Evolutionary conservation across 1,284 basidiomycete species (phyloP).

Genomic region (Pyrrhoderma noxium): DNA sequence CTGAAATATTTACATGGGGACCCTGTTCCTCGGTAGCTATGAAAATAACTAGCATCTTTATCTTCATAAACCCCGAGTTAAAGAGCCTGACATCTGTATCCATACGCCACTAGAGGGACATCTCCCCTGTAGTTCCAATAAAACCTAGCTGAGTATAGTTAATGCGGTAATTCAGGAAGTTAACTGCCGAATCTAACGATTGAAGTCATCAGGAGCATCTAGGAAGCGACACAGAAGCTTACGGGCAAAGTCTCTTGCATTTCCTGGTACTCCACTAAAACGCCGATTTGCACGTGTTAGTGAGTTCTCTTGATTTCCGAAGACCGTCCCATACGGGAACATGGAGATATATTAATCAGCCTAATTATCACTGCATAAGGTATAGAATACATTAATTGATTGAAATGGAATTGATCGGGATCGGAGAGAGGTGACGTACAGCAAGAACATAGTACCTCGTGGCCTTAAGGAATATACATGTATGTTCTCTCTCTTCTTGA

Average conservation of each 20-base stretch:
- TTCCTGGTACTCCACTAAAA: constrained; percentile 19
- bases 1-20: constrained; percentile 7
- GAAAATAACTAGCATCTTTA: neutral
- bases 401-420: neutral
- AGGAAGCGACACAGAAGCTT: constrained; percentile 21
- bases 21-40: constrained; percentile 2
- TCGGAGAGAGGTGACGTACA: constrained; percentile 23
- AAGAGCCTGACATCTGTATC: constrained; percentile 9
- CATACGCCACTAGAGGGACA: constrained; percentile 14
- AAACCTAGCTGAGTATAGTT: constrained; percentile 21
- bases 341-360: constrained; percentile 1
- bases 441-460: constrained; percentile 35
- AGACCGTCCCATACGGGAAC: constrained; percentile 23
- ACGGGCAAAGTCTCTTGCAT: constrained; percentile 20
- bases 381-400: neutral
- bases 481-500: constrained; percentile 28
- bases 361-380: constrained; percentile 8
- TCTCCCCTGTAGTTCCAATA: neutral
- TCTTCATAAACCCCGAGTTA: neutral
- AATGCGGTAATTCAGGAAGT: too few relatives aligned
- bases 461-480: constrained; percentile 17
- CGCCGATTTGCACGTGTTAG: constrained; percentile 21
- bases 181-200: too few relatives aligned
- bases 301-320: constrained; percentile 19
- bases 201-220: constrained; percentile 20